Conservation (phyloP, 805 yeast genomes). For the Candida palmyrensis region DNA sequence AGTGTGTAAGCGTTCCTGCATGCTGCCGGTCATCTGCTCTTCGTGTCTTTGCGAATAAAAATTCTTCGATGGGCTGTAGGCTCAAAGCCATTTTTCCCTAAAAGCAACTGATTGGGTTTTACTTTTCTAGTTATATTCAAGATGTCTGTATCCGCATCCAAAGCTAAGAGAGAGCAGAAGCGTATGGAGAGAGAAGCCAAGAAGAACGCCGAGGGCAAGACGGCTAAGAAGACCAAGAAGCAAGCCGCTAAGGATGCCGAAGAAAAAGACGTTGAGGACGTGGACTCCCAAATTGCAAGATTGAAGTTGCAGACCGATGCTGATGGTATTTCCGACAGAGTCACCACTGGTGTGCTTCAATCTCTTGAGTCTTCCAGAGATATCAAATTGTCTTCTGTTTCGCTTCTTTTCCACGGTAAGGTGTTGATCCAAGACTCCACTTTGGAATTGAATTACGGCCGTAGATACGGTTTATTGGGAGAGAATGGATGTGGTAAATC, state of each 20-base stretch:
- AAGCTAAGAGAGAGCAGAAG: conserved; percentile 98
- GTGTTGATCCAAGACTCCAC: conserved; percentile 89
- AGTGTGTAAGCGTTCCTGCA: too few relatives aligned
- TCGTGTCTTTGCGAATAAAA: too few relatives aligned
- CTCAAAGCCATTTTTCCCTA: too few relatives aligned
- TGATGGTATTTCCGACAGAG: conserved; percentile 94
- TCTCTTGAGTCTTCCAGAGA: conserved; percentile 89
- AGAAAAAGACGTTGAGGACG: conserved; percentile 50
- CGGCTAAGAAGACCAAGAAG: conserved; percentile 57
- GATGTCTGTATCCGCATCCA: conserved; percentile 76
- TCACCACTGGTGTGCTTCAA: conserved; percentile 93
- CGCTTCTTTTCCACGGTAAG: conserved; percentile 95
- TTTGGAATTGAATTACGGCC: conserved; percentile 92
- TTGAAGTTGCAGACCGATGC: conserved; percentile 91
- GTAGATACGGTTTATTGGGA: conserved; percentile 96
- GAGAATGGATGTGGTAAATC: conserved; percentile 99
- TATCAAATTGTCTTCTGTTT: conserved; percentile 83
- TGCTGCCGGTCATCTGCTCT: too few relatives aligned
- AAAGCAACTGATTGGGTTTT: too few relatives aligned
- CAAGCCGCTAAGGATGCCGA: conserved; percentile 50
- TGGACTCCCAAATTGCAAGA: conserved; percentile 74
- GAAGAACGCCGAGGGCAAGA: conserved; percentile 61
- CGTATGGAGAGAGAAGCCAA: conserved; percentile 58
- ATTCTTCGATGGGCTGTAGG: too few relatives aligned
- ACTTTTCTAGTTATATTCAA: conserved; percentile 1